Percentiles rank a stretch among this genome's conserved stretches.
These are phyloP conservation scores for Brassica incana DNA, from an alignment of 345 rosid genomes.

Conservation along the genomic window DNA sequence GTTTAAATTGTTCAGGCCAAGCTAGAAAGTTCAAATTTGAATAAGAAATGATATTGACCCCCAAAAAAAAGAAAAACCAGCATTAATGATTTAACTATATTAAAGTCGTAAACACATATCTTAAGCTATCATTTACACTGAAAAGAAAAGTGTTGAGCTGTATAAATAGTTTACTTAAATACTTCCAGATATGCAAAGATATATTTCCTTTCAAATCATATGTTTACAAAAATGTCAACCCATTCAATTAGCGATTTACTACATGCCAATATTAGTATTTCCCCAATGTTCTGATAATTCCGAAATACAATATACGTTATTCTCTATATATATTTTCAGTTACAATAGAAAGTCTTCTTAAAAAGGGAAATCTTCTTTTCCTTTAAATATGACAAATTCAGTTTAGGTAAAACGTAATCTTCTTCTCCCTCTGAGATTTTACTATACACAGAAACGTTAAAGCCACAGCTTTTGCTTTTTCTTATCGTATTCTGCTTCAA, in stretches of 20 bases:
- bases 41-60: background rate
- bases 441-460: slow-evolving; percentile 14
- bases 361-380: background rate
- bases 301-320: background rate
- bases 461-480: slow-evolving; percentile 27
- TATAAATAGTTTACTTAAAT: background rate
- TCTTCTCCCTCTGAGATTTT: slow-evolving; percentile 7
- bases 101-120: background rate
- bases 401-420: background rate
- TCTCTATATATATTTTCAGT: background rate
- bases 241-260: background rate
- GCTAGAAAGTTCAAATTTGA: background rate
- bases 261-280: background rate
- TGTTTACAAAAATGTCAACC: slow-evolving; percentile 1
- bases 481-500: background rate
- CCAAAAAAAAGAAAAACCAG: background rate
- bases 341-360: slow-evolving; percentile 13
- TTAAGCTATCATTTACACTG: background rate
- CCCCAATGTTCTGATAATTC: background rate
- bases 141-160: background rate
- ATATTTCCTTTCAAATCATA: background rate
- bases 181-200: slow-evolving; percentile 1
- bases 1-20: background rate
- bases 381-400: slow-evolving; percentile 10
- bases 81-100: background rate